A percentile compares a stretch with the other conserved stretches of the same genome.
Conservation (phyloP, 2,329 filamentous ascomycete genomes). For the Aspergillus ruber region DNA sequence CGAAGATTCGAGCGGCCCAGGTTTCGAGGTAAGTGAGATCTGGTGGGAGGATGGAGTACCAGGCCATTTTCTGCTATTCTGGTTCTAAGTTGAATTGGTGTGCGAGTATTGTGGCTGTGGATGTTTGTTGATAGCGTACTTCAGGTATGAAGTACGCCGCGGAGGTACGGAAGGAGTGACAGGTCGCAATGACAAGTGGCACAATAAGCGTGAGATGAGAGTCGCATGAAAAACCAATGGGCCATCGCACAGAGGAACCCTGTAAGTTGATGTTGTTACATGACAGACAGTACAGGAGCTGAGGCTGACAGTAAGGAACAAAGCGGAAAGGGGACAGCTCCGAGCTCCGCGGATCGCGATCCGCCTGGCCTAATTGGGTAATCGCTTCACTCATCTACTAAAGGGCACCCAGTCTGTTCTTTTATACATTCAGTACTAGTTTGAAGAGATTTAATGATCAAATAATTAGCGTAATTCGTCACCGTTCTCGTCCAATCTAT, state of each 20-base stretch:
- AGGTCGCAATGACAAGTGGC: no score
- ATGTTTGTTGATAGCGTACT: neutral
- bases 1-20: constrained; percentile 58
- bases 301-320: no score
- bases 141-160: neutral
- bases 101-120: neutral
- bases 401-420: neutral
- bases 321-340: neutral
- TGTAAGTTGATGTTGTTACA: no score
- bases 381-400: neutral
- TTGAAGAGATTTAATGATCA: no score
- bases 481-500: neutral
- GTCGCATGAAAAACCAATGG: no score
- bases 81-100: neutral
- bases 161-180: no score
- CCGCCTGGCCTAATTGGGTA: neutral
- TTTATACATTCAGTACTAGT: neutral
- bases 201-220: no score
- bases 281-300: no score
- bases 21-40: constrained; percentile 53
- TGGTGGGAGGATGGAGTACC: constrained; percentile 59
- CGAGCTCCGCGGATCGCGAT: neutral
- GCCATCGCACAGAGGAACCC: no score
- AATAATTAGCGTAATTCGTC: neutral
- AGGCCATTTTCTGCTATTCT: constrained; percentile 46